A percentile compares a stretch with the other conserved stretches of the same genome.
Conservation (phyloP, 2,329 filamentous ascomycete species). For the Arthrobotrys megalospora region DNA sequence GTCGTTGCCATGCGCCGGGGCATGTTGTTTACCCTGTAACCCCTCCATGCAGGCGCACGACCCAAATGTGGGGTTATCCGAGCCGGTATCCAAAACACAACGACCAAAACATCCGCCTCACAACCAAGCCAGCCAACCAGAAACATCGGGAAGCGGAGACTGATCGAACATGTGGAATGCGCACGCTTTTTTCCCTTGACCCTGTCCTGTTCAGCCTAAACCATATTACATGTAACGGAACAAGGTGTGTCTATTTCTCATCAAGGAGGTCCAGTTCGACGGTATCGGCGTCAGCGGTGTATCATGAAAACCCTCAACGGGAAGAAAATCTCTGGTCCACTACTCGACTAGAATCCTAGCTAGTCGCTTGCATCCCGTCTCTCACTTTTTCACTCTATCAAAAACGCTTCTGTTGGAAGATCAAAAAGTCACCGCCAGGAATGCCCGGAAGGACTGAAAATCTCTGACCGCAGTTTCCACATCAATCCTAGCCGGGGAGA, state of each 20-base stretch:
- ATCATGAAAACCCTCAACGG: conserved; percentile 39
- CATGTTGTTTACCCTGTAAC: conserved; percentile 47
- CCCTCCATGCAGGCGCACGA: conserved; percentile 41
- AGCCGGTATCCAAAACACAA: conserved; percentile 39
- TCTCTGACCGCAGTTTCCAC: conserved; percentile 50
- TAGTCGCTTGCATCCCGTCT: conserved; percentile 47
- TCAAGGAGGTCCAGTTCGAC: conserved; percentile 38
- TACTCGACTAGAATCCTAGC: neutral
- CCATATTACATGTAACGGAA: neutral
- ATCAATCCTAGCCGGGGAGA: conserved; percentile 36
- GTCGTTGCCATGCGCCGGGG: conserved; percentile 42
- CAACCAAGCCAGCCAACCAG: conserved; percentile 33
- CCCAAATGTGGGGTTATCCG: conserved; percentile 52
- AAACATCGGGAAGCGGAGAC: conserved; percentile 23
- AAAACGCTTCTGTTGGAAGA: conserved; percentile 42
- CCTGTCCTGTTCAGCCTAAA: conserved; percentile 40
- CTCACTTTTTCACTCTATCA: conserved; percentile 35
- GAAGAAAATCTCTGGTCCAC: conserved; percentile 8
- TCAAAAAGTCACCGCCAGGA: conserved; percentile 53
- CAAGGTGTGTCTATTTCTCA: conserved; percentile 9
- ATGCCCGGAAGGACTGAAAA: conserved; percentile 42
- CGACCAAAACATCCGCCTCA: conserved; percentile 46
- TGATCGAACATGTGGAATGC: conserved; percentile 26
- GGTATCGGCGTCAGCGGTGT: conserved; percentile 48
- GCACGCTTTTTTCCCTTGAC: neutral